Percentiles rank a stretch among this genome's conserved stretches.
Evolutionary conservation across 805 yeast species (phyloP).

Genomic region (Brettanomyces naardenensis): DNA sequence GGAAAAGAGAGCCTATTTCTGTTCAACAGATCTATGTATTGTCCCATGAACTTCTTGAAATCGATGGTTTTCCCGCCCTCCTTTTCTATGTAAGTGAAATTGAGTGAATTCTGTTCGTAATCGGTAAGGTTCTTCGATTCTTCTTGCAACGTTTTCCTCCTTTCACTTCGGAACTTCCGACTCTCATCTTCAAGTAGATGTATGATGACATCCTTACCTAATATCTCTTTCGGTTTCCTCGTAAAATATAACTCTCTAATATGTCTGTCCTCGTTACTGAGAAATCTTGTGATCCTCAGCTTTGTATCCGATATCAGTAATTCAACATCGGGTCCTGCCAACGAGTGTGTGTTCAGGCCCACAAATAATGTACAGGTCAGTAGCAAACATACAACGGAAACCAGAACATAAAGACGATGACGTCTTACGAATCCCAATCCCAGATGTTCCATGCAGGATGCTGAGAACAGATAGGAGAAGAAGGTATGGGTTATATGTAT

Average conservation of each 20-base stretch:
- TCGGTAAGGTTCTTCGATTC: neutral
- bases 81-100: neutral
- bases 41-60: constrained; percentile 8
- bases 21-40: constrained; percentile 7
- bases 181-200: constrained; percentile 8
- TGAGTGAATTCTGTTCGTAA: neutral
- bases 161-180: constrained; percentile 6
- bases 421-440: too few relatives aligned
- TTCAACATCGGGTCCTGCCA: neutral
- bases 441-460: too few relatives aligned
- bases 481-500: too few relatives aligned
- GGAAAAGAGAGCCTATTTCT: constrained; percentile 7
- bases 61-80: neutral
- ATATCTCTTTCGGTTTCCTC: neutral
- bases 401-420: too few relatives aligned
- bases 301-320: neutral
- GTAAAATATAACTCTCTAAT: constrained; percentile 1
- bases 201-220: constrained; percentile 5
- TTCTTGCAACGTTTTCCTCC: neutral
- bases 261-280: neutral
- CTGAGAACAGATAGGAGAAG: too few relatives aligned
- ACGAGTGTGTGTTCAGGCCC: too few relatives aligned
- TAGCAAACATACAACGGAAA: too few relatives aligned
- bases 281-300: neutral
- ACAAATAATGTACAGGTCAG: too few relatives aligned